Base-by-base conservation (phyloP, 192 early-diverging fungal species). In the Dissophora globulifera region DNA sequence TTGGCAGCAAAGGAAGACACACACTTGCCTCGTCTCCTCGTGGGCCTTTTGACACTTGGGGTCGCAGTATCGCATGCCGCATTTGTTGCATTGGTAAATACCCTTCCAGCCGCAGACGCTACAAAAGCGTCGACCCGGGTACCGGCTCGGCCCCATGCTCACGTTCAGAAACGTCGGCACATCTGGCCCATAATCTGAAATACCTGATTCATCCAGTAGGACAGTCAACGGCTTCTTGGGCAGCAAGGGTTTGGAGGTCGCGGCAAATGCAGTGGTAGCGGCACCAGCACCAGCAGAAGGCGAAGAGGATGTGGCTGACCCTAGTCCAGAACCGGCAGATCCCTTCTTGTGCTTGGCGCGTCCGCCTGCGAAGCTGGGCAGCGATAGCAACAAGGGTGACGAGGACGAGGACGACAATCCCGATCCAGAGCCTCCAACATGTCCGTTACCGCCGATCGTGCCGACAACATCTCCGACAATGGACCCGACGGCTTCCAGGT, bases 41-140 rank as follows among this genome's bases (percentile, higher is more conserved):
- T 91, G 89, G 1, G 87, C 83, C 9, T 76, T 69, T 50, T 82
- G 76, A 58, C 89, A 91, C 33, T 78, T 50, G 10, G 87, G 66
- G 35, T 85, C 88, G 52, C 89, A 91, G 32, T 88, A 91, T 13
- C 84, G 78, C 84, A 91, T 85, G 16, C 89, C 89, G 42, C 89
- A 91, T 33, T 82, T 74, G 17, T 81, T 70, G 55, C 89, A 91
- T 10, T 80, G 83, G 57, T 91, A 91, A 0, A 66, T 56, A 7
- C 89, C 87, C 50, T 67, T 68, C 63, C 86, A 91, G 3, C 89
- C 88, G 56, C 89, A 91, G 0, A 91, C 83, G 0, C 86, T 86
- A 61, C 89, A 91, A 79, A 91, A 91, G 20, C 79, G 67, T 17
- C 89, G 63, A 26, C 50, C 47, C 7, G 83, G 80, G 26, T 81